phyloP scores from a whole-genome alignment of 2,329 filamentous ascomycete genomes.

The Rutstroemia sp. region DNA sequence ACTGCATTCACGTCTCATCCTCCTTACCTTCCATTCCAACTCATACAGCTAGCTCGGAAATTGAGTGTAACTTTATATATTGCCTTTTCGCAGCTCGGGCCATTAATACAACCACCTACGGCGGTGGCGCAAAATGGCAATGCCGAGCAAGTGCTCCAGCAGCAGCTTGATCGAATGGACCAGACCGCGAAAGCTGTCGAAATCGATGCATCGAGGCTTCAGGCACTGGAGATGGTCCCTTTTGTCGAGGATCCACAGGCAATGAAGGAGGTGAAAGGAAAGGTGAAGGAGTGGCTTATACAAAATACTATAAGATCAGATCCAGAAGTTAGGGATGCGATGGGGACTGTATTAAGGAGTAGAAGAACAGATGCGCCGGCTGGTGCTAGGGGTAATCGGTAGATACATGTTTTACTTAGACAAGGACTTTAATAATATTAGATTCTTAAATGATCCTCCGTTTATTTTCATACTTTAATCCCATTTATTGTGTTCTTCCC shows the following conservation, averaged over 20 bases:
- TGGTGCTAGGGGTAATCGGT: slow-evolving; percentile 41
- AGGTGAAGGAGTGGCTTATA: slow-evolving; percentile 80
- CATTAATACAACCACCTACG: slow-evolving; percentile 43
- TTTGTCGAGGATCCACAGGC: slow-evolving; percentile 65
- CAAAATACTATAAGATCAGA: slow-evolving; percentile 77
- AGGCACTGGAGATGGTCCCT: slow-evolving; percentile 74
- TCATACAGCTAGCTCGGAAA: slow-evolving; percentile 68
- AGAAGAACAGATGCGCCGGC: slow-evolving; percentile 54
- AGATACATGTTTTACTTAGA: slow-evolving; percentile 1
- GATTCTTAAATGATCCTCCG: background rate
- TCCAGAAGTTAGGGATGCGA: slow-evolving; percentile 73
- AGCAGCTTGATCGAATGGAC: slow-evolving; percentile 63
- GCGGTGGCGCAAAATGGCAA: slow-evolving; percentile 29
- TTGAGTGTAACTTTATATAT: slow-evolving; percentile 73
- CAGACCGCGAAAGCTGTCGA: slow-evolving; percentile 52
- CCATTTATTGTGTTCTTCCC: background rate
- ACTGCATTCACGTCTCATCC: slow-evolving; percentile 37
- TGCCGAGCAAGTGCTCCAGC: slow-evolving; percentile 43
- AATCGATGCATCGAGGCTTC: slow-evolving; percentile 58
- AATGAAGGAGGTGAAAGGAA: slow-evolving; percentile 57
- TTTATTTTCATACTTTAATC: no score
- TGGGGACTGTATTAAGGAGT: slow-evolving; percentile 59
- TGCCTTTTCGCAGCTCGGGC: slow-evolving; percentile 73
- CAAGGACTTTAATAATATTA: background rate
- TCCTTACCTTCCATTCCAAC: slow-evolving; percentile 78